These are phyloP conservation scores for Bimuria novae-zelandiae DNA, from an alignment of 2,329 filamentous ascomycete genomes.

Conservation along the genomic window DNA sequence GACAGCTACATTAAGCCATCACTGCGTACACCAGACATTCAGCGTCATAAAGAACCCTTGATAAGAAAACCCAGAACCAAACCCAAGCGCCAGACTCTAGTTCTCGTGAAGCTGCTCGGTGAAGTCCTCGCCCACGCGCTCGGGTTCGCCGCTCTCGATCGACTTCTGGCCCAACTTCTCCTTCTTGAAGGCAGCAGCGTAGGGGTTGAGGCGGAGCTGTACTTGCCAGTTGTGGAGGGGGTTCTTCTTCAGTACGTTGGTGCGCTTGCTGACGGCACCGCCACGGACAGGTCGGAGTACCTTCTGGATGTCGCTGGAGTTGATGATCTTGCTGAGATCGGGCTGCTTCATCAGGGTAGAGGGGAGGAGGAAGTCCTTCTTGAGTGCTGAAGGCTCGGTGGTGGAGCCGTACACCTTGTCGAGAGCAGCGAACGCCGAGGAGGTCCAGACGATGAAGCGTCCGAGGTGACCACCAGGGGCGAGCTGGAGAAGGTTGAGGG, in stretches of 20 bases:
- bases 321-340: conserved; percentile 97
- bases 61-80: conserved; percentile 18
- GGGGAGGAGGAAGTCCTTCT: conserved; percentile 99
- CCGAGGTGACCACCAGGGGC: conserved; percentile 98
- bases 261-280: conserved; percentile 85
- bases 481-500: conserved; percentile 98
- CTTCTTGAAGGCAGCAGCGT: conserved; percentile 88
- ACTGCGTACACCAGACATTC: conserved; percentile 15
- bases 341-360: conserved; percentile 91
- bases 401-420: conserved; percentile 97
- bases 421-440: conserved; percentile 92
- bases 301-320: conserved; percentile 97
- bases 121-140: conserved; percentile 59
- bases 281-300: conserved; percentile 92
- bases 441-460: conserved; percentile 99
- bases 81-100: conserved; percentile 52
- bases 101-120: conserved; percentile 53
- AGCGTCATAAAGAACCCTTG: conserved; percentile 25
- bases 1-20: conserved; percentile 38
- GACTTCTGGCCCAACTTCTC: conserved; percentile 78
- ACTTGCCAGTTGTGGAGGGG: conserved; percentile 99
- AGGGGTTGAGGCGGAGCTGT: conserved; percentile 97
- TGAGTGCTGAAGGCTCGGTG: conserved; percentile 84
- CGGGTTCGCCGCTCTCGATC: conserved; percentile 65
- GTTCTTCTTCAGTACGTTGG: conserved; percentile 99